Base-by-base conservation (phyloP, 2,329 filamentous ascomycete genomes). In the Eurotiales sp. region DNA sequence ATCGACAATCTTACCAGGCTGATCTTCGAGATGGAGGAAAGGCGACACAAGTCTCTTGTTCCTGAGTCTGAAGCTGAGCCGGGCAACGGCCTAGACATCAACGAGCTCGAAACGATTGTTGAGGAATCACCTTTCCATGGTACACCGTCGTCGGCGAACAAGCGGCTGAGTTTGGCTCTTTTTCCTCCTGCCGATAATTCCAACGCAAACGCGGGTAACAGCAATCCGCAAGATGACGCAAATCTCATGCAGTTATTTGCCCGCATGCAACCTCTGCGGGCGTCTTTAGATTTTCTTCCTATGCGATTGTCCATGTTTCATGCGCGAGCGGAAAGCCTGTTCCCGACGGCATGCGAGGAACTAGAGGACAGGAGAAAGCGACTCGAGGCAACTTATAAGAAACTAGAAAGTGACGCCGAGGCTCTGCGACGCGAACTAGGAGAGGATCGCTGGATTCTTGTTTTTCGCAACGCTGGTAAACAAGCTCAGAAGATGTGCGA, bases 1-100 rank as follows among this genome's bases (percentile, higher is more conserved):
- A 85, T 90, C 64, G 88, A 93, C 57, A 85, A 86, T 40, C 77
- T 95, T 14, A 83, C 82, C 62, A 80, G 87, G 34, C 74, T 96
- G 43, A 88, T 97, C 25, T 97, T 97, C 63, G 91, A 97, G 70
- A 96, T 97, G 90, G 93, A 99, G 68, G 93, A 97, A 72, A 87
- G 90, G 58, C 81, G 93, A 43, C 92, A 97, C 69, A 86, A 86
- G 67, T 87, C 67, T 14, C 77, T 86, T 62, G 82, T 82, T 7
- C 44, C 44, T 32, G 83, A 83, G 15, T 84, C 86, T 37, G 79
- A 81, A 7, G 67, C 78, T 78, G 66, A 74, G 42, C 63, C 63
- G 0, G 66, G 59, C 46, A 75, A 76, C 51, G 77, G 76, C 32
- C 74, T 85, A 45, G 92, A 97, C 65, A 87, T 96, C 58, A 88